Conservation (phyloP, 2,329 filamentous ascomycete species). For the Thielaviopsis euricoi region DNA sequence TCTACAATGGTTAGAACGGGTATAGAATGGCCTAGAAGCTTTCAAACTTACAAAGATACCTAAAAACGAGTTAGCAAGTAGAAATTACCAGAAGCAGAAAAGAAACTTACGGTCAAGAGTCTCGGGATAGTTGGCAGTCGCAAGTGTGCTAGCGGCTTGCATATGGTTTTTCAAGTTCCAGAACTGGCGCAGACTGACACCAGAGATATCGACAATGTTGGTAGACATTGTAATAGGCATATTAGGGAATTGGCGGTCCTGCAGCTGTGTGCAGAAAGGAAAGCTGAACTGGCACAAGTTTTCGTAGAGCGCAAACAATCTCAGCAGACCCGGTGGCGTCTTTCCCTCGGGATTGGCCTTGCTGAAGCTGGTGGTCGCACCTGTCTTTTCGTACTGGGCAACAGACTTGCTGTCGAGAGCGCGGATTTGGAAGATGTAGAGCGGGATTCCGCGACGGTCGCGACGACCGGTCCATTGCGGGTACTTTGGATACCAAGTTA, state of each 20-base stretch:
- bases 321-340: slow-evolving; percentile 58
- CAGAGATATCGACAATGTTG: slow-evolving; percentile 86
- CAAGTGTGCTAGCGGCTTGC: slow-evolving; percentile 77
- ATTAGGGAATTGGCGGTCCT: slow-evolving; percentile 51
- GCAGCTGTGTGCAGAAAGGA: slow-evolving; percentile 64
- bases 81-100: background rate
- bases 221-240: slow-evolving; percentile 87
- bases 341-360: slow-evolving; percentile 49
- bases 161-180: slow-evolving; percentile 91
- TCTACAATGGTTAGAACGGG: slow-evolving; percentile 18
- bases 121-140: slow-evolving; percentile 89
- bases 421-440: slow-evolving; percentile 80
- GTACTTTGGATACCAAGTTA: slow-evolving; percentile 39
- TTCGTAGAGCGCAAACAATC: slow-evolving; percentile 85
- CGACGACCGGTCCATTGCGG: slow-evolving; percentile 89
- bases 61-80: slow-evolving; percentile 4
- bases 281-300: slow-evolving; percentile 77
- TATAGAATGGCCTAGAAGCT: background rate
- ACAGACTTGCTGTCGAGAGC: slow-evolving; percentile 72
- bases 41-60: slow-evolving; percentile 10
- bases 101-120: slow-evolving; percentile 66
- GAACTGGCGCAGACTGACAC: slow-evolving; percentile 80
- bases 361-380: slow-evolving; percentile 37
- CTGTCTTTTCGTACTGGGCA: slow-evolving; percentile 54
- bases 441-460: slow-evolving; percentile 74